Evolutionary conservation across 2,329 filamentous ascomycete species (phyloP).

Genomic region (Massarina eburnea): DNA sequence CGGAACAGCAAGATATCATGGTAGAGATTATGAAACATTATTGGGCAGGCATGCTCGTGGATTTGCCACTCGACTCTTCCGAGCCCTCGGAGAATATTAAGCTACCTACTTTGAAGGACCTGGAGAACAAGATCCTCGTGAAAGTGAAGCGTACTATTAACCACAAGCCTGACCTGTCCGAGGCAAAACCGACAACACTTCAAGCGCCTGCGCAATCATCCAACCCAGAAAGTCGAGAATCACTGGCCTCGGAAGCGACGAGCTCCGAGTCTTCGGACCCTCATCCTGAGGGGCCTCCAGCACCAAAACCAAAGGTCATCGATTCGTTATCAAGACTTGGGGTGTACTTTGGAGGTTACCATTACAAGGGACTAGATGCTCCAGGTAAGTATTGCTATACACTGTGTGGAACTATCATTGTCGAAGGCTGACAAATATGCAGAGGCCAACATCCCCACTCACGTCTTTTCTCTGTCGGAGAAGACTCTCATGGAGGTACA

Average conservation of each 20-base stretch:
- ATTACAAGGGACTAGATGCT: conserved; percentile 72
- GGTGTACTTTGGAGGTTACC: conserved; percentile 83
- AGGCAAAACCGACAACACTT: conserved; percentile 32
- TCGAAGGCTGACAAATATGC: not conserved
- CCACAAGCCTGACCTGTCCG: conserved; percentile 30
- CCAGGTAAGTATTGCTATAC: conserved; percentile 50
- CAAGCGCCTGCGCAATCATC: conserved; percentile 29
- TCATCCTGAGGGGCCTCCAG: conserved; percentile 50
- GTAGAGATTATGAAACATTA: conserved; percentile 90
- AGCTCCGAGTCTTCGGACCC: conserved; percentile 34
- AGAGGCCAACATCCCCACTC: conserved; percentile 57
- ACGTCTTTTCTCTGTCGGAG: conserved; percentile 67
- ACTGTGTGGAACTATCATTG: not conserved
- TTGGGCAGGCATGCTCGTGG: conserved; percentile 75
- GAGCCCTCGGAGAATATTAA: conserved; percentile 58
- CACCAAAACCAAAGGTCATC: conserved; percentile 63
- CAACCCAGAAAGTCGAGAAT: conserved; percentile 25
- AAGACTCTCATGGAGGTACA: conserved; percentile 67
- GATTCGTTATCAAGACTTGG: conserved; percentile 72
- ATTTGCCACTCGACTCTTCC: conserved; percentile 50
- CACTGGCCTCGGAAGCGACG: conserved; percentile 26
- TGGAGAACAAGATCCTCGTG: conserved; percentile 73
- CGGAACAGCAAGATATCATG: conserved; percentile 86
- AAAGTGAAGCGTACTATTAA: conserved; percentile 53
- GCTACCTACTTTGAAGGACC: conserved; percentile 63